Percentiles rank a stretch among this genome's conserved stretches.
These are phyloP conservation scores for Boletales sp. DNA, from an alignment of 768 basidiomycete species.

Conservation along the genomic window DNA sequence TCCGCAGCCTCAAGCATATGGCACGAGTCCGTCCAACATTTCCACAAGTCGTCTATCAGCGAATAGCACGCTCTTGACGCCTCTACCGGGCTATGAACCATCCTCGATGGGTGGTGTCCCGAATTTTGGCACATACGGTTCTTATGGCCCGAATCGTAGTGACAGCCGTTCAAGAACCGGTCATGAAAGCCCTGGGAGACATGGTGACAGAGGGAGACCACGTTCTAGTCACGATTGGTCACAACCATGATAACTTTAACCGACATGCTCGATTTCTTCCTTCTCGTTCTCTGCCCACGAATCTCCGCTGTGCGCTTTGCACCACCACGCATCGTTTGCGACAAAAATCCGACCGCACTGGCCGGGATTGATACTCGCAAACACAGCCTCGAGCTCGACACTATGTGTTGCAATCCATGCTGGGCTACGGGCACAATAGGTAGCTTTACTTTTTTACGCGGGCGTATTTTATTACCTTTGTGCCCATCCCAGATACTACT, in stretches of 20 bases:
- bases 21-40: constrained; percentile 14
- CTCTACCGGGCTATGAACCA: constrained; percentile 57
- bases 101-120: constrained; percentile 29
- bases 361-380: constrained; percentile 3
- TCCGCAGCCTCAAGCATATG: constrained; percentile 26
- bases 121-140: constrained; percentile 15
- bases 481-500: constrained; percentile 18
- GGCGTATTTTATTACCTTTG: constrained; percentile 28
- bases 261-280: background rate
- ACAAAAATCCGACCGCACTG: constrained; percentile 6
- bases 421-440: constrained; percentile 11
- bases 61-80: constrained; percentile 68
- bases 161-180: constrained; percentile 40
- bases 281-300: background rate
- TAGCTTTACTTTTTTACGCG: constrained; percentile 20
- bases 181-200: constrained; percentile 29
- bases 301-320: constrained; percentile 1
- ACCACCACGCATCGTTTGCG: constrained; percentile 3
- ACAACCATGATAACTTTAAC: constrained; percentile 2
- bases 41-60: constrained; percentile 47
- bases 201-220: constrained; percentile 21
- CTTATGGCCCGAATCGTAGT: constrained; percentile 39
- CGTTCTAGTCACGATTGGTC: constrained; percentile 18
- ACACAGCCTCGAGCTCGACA: constrained; percentile 1
- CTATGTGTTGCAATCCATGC: constrained; percentile 5